Conservation (phyloP, 257 asterid genomes). For the Jaltomata sinuosa region DNA sequence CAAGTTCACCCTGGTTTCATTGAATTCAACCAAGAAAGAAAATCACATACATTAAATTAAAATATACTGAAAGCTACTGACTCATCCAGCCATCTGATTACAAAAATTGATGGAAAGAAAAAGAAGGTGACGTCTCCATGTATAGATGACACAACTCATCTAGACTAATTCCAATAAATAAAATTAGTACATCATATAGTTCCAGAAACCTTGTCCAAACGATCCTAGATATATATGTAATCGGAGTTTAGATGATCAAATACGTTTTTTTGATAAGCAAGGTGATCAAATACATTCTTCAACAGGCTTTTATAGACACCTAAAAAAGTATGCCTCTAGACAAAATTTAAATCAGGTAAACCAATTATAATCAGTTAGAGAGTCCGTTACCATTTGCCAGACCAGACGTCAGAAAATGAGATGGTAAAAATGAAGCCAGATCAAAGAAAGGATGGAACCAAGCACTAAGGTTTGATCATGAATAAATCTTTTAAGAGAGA, state of each 20-base stretch:
- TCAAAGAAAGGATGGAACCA: not conserved
- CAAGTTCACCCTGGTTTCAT: constrained; percentile 67
- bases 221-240: not conserved
- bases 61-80: not conserved
- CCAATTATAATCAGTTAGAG: not conserved
- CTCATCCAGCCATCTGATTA: not conserved
- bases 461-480: not conserved
- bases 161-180: not conserved
- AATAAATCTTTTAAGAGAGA: not conserved
- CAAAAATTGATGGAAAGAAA: not conserved
- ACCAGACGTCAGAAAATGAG: not conserved
- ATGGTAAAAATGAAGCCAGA: not conserved
- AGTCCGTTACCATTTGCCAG: not conserved
- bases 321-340: not conserved
- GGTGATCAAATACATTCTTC: not conserved
- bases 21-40: not conserved
- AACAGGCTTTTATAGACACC: not conserved
- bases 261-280: not conserved
- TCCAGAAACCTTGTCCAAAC: not conserved
- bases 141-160: not conserved
- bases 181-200: not conserved
- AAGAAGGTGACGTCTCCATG: not conserved
- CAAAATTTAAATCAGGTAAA: not conserved
- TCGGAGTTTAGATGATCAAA: not conserved
- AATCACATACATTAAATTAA: not conserved